Evolutionary conservation across 371 early-diverging fungal genomes (phyloP), one percentile per base, ranked within the genome.

Genomic region (Quaeritorhiza haematococci): DNA sequence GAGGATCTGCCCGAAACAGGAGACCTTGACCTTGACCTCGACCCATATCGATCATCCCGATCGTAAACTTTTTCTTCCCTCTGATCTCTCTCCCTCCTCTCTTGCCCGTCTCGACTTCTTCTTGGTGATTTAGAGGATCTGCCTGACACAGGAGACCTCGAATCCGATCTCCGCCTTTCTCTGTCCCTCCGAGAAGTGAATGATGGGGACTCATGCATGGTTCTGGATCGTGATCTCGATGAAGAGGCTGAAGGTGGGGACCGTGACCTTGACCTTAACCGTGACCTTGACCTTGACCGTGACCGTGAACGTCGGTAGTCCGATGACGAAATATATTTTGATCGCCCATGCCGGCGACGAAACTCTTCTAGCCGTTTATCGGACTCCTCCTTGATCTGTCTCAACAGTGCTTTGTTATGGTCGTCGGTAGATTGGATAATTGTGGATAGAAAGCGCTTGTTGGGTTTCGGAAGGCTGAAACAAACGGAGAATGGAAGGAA

Each of bases 381-480:
- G 1, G 80, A 72, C 35, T 77, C 71, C 51, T 69, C 72, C 59
- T 76, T 73, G 28, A 74, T 68, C 29, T 79, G 63, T 42, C 67
- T 63, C 58, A 86, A 73, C 10, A 86, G 67, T 0, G 82, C 76
- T 58, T 88, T 79, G 56, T 90, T 90, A 61, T 88, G 88, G 45
- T 73, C 70, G 61, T 87, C 86, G 0, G 88, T 87, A 53, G 73
- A 79, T 56, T 78, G 78, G 34, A 90, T 81, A 33, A 90, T 74
- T 35, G 77, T 81, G 7, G 83, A 63, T 28, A 90, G 67, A 55
- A 90, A 90, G 33, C 87, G 72, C 49, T 80, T 87, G 60, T 87
- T 86, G 26, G 81, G 78, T 58, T 78, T 82, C 10, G 81, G 80
- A 0, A 75, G 63, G 28, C 69, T 76, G 51, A 64, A 67, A 10